Conservation (phyloP, 1,139 yeast species). For the Pichia sp. region DNA sequence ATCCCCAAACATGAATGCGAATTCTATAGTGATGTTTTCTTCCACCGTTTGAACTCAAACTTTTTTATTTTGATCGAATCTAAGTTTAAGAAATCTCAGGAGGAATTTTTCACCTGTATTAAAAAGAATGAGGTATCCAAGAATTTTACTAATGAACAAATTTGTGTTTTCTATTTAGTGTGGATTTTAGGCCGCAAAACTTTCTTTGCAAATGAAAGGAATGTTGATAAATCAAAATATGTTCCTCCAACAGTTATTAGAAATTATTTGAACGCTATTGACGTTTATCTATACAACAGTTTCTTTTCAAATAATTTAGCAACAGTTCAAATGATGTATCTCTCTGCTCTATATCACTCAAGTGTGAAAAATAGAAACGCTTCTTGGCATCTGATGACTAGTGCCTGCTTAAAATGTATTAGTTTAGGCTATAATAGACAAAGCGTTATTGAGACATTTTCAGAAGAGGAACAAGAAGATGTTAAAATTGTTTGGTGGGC, state of each 20-base stretch:
- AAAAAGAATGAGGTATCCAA: background rate
- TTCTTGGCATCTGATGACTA: conserved; percentile 32
- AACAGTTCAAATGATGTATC: conserved; percentile 30
- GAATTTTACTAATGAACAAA: conserved; percentile 20
- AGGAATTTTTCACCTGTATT: conserved; percentile 16
- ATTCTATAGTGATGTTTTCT: conserved; percentile 29
- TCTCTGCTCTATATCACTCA: conserved; percentile 31
- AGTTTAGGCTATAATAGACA: conserved; percentile 34
- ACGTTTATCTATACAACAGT: conserved; percentile 30
- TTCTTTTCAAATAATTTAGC: conserved; percentile 30
- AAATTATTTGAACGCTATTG: conserved; percentile 28
- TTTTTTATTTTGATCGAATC: conserved; percentile 29
- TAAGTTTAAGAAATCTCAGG: conserved; percentile 24
- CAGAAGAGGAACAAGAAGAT: conserved; percentile 21
- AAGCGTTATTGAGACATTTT: conserved; percentile 17
- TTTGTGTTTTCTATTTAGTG: conserved; percentile 33
- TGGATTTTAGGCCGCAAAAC: conserved; percentile 29
- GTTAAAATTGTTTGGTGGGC: conserved; percentile 28
- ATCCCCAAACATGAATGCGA: conserved; percentile 26
- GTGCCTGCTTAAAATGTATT: conserved; percentile 33
- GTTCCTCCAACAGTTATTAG: conserved; percentile 9
- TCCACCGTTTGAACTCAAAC: conserved; percentile 30
- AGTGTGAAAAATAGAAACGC: conserved; percentile 33
- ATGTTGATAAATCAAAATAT: conserved; percentile 4
- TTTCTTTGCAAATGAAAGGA: conserved; percentile 6